These are phyloP conservation scores for Gillenia trifoliata DNA, from an alignment of 306 rosid species.

Conservation along the genomic window DNA sequence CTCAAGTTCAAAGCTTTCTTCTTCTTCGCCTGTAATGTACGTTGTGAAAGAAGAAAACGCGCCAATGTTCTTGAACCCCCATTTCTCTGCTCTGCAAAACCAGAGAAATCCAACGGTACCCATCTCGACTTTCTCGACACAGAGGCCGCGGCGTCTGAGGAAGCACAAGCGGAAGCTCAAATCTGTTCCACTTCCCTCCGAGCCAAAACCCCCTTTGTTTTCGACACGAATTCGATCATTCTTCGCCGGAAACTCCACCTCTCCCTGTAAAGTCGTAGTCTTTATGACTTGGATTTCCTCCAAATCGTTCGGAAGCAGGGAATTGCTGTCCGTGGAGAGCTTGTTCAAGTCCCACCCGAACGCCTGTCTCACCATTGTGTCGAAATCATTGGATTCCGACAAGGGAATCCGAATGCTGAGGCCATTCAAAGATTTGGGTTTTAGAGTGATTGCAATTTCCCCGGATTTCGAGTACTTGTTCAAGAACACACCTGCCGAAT, in stretches of 20 bases:
- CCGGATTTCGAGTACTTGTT: slow-evolving; percentile 70
- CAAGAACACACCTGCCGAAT: slow-evolving; percentile 62
- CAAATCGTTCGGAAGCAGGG: slow-evolving; percentile 51
- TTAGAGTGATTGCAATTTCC: slow-evolving; percentile 45
- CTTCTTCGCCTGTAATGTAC: slow-evolving; percentile 26
- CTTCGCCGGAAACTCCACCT: slow-evolving; percentile 24
- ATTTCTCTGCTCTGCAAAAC: slow-evolving; percentile 22
- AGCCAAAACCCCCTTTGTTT: slow-evolving; percentile 21
- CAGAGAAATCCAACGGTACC: slow-evolving; percentile 3
- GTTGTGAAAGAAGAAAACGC: slow-evolving; percentile 36
- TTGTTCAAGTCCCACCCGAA: slow-evolving; percentile 63
- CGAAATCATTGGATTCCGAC: slow-evolving; percentile 58
- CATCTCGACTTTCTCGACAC: slow-evolving; percentile 3
- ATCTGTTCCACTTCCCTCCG: slow-evolving; percentile 26
- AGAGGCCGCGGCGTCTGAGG: slow-evolving; percentile 19
- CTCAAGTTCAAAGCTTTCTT: slow-evolving; percentile 28
- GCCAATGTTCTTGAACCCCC: slow-evolving; percentile 21
- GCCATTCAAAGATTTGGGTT: slow-evolving; percentile 46
- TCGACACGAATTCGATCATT: slow-evolving; percentile 41
- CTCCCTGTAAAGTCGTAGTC: slow-evolving; percentile 52
- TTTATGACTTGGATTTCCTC: slow-evolving; percentile 97
- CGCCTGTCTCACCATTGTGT: slow-evolving; percentile 72
- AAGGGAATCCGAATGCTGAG: slow-evolving; percentile 42
- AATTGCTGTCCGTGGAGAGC: slow-evolving; percentile 61
- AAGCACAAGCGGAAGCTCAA: slow-evolving; percentile 51